phyloP scores from a whole-genome alignment of 352 stramenopile genomes.

The Phytophthora crassamura region DNA sequence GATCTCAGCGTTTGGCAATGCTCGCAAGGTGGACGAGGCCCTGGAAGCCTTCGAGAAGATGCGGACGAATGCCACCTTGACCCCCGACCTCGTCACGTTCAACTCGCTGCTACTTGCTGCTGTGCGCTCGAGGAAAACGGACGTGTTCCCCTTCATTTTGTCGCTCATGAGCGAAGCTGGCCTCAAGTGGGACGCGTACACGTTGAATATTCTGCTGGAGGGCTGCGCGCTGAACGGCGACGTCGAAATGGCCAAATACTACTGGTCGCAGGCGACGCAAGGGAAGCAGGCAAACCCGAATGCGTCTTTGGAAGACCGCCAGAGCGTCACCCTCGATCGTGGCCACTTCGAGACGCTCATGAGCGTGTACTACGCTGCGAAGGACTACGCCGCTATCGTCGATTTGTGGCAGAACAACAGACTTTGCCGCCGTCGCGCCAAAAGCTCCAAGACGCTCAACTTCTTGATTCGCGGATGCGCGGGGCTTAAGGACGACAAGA shows the following conservation, averaged over 20 bases:
- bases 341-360: constrained; percentile 82
- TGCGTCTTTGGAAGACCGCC: constrained; percentile 21
- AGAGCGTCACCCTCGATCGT: constrained; percentile 62
- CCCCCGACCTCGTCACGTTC: constrained; percentile 69
- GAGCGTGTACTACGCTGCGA: constrained; percentile 65
- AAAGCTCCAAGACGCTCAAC: constrained; percentile 84
- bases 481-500: constrained; percentile 55
- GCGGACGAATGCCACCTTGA: constrained; percentile 30
- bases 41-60: constrained; percentile 63
- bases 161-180: constrained; percentile 51
- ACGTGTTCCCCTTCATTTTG: constrained; percentile 63
- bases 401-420: constrained; percentile 64
- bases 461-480: constrained; percentile 73
- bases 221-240: constrained; percentile 56
- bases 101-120: constrained; percentile 72
- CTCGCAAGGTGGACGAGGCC: constrained; percentile 65
- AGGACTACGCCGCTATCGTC: constrained; percentile 60
- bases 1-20: constrained; percentile 84
- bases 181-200: constrained; percentile 77
- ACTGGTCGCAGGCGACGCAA: constrained; percentile 61
- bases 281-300: constrained; percentile 11
- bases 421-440: constrained; percentile 66
- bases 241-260: constrained; percentile 51
- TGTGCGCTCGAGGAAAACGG: constrained; percentile 57
- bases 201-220: constrained; percentile 80